Conservation (phyloP, 352 stramenopile species). For the Globisporangium megalacanthum region DNA sequence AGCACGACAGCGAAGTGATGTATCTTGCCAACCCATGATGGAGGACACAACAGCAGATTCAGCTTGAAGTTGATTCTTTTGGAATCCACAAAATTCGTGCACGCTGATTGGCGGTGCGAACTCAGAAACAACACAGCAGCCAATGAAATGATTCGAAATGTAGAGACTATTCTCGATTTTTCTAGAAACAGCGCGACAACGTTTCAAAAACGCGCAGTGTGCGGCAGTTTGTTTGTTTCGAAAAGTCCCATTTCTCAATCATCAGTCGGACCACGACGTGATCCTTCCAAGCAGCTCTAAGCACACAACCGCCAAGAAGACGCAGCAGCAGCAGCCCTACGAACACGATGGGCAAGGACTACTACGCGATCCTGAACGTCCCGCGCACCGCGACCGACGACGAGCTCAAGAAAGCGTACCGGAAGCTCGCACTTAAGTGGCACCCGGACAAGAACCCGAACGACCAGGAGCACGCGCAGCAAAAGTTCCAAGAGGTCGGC, state of each 20-base stretch:
- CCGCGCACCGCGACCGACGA: slow-evolving; percentile 61
- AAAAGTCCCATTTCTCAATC: slow-evolving; percentile 8
- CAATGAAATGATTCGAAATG: too few relatives aligned
- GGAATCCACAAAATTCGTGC: too few relatives aligned
- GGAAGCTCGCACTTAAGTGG: slow-evolving; percentile 89
- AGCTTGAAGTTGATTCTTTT: too few relatives aligned
- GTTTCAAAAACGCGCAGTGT: too few relatives aligned
- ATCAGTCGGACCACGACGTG: too few relatives aligned
- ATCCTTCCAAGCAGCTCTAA: neutral
- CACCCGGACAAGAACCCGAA: slow-evolving; percentile 92
- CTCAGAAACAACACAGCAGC: too few relatives aligned
- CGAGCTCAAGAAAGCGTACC: slow-evolving; percentile 83
- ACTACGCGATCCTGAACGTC: slow-evolving; percentile 79
- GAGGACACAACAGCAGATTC: too few relatives aligned
- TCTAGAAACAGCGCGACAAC: too few relatives aligned
- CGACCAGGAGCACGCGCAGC: slow-evolving; percentile 71
- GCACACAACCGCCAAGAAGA: neutral
- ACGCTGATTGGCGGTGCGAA: too few relatives aligned
- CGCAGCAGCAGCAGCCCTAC: slow-evolving; percentile 7
- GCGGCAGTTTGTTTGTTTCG: neutral
- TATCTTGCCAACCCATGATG: too few relatives aligned
- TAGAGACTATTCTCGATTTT: too few relatives aligned
- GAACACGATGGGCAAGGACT: slow-evolving; percentile 73
- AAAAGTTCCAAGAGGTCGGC: slow-evolving; percentile 92
- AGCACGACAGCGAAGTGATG: too few relatives aligned